Evolutionary conservation across 352 stramenopile genomes (phyloP).

Genomic region (Phytophthora crassamura): DNA sequence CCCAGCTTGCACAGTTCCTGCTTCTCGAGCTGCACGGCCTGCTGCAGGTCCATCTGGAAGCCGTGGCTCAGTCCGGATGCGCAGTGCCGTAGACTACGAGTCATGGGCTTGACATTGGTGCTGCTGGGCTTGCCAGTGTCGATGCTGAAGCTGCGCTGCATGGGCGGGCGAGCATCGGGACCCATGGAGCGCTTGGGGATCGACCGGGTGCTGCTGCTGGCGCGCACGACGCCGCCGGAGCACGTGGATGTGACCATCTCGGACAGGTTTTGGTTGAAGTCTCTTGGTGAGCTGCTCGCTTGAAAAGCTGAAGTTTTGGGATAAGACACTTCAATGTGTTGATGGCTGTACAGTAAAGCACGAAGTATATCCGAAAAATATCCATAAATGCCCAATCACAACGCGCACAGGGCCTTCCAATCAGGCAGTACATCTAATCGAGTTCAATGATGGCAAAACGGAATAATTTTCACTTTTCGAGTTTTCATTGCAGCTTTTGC

Average conservation of each 20-base stretch:
- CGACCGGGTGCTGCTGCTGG: no score
- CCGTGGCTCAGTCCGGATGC: constrained; percentile 30
- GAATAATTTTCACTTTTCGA: no score
- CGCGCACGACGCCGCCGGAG: no score
- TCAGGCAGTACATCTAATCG: no score
- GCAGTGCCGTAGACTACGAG: constrained; percentile 2
- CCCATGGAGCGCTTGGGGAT: constrained; percentile 5
- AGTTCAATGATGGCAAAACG: no score
- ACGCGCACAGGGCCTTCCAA: no score
- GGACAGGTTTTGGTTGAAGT: background rate
- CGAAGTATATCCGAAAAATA: no score
- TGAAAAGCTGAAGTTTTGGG: constrained; percentile 5
- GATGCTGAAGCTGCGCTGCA: constrained; percentile 26
- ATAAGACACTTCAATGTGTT: constrained; percentile 20
- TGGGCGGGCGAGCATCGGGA: constrained; percentile 10
- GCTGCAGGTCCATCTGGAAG: constrained; percentile 38
- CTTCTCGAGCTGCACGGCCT: constrained; percentile 42
- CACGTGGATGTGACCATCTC: constrained; percentile 22
- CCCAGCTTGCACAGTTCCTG: constrained; percentile 37
- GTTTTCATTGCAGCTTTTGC: no score
- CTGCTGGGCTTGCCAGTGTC: constrained; percentile 20
- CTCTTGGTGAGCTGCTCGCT: constrained; percentile 7
- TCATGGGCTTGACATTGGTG: background rate
- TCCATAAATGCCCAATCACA: no score
- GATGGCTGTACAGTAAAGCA: no score